A percentile compares a stretch with the other conserved stretches of the same genome.
phyloP scores from a whole-genome alignment of 2,329 filamentous ascomycete species.

The Tetracladium maxilliforme region DNA sequence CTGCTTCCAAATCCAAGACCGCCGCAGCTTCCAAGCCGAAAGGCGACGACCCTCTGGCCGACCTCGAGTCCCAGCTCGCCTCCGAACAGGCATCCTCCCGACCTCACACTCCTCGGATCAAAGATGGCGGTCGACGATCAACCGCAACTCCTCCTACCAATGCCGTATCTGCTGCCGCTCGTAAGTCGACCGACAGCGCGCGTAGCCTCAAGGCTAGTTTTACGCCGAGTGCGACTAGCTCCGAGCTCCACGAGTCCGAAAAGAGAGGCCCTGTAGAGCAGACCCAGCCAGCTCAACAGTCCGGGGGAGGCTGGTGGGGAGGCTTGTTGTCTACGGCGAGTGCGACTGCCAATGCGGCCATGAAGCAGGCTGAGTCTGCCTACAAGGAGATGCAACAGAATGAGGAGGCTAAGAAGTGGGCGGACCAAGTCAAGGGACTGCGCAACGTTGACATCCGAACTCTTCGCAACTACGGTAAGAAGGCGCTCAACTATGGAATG shows the following conservation, averaged over 20 bases:
- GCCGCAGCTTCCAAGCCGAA: constrained; percentile 32
- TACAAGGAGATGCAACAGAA: constrained; percentile 94
- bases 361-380: constrained; percentile 84
- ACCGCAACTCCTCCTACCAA: constrained; percentile 43
- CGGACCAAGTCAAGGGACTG: constrained; percentile 82
- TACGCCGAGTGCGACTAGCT: constrained; percentile 51
- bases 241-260: constrained; percentile 39
- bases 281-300: constrained; percentile 22
- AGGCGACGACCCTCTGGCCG: constrained; percentile 65
- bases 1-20: constrained; percentile 27
- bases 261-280: constrained; percentile 31
- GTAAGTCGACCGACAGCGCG: constrained; percentile 68
- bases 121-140: constrained; percentile 32
- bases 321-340: constrained; percentile 68
- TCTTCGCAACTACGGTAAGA: constrained; percentile 59
- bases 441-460: constrained; percentile 77
- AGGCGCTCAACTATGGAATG: background rate
- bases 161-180: constrained; percentile 36
- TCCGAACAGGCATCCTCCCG: constrained; percentile 54
- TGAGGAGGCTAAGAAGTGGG: constrained; percentile 93
- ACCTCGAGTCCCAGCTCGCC: constrained; percentile 66
- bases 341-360: constrained; percentile 47
- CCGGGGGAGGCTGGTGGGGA: constrained; percentile 76
- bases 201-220: constrained; percentile 58
- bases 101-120: constrained; percentile 68